Evolutionary conservation across 2,329 filamentous ascomycete genomes (phyloP).

Genomic region (Helotiales sp.): DNA sequence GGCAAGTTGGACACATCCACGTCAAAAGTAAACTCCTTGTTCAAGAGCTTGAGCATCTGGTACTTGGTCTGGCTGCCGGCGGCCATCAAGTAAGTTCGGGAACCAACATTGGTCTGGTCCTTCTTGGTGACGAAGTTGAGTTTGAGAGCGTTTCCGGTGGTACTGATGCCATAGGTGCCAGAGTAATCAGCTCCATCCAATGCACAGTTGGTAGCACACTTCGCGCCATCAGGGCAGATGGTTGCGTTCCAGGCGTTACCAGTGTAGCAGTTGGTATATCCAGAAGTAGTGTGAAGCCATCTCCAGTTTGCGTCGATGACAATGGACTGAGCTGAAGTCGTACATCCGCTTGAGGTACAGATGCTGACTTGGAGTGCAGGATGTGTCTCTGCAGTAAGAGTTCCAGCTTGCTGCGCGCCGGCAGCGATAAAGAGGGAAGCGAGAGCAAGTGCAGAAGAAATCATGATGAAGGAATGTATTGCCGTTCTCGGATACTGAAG

Average conservation of each 20-base stretch:
- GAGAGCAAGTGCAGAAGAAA: constrained; percentile 46
- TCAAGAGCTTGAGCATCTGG: constrained; percentile 67
- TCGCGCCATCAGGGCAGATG: constrained; percentile 50
- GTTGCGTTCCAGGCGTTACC: constrained; percentile 50
- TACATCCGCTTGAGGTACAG: constrained; percentile 56
- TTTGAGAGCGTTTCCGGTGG: constrained; percentile 57
- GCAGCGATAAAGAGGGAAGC: constrained; percentile 51
- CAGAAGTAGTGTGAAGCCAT: constrained; percentile 56
- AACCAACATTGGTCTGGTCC: constrained; percentile 52
- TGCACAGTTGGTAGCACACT: constrained; percentile 57
- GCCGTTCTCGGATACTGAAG: constrained; percentile 25
- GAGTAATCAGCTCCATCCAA: constrained; percentile 60
- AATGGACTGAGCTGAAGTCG: constrained; percentile 53
- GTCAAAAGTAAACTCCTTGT: constrained; percentile 75
- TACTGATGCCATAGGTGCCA: constrained; percentile 59
- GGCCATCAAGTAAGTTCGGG: constrained; percentile 70
- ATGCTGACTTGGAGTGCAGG: constrained; percentile 57
- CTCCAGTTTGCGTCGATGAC: constrained; percentile 64
- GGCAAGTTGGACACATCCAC: constrained; percentile 72
- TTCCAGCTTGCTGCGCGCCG: constrained; percentile 56
- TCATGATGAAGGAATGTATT: constrained; percentile 36
- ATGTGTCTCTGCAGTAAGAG: constrained; percentile 53
- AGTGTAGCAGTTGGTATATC: constrained; percentile 49
- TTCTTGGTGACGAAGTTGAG: constrained; percentile 62
- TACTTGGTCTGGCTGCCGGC: constrained; percentile 59